Conservation (phyloP, 1,284 basidiomycete species). For the Trichosporon ovoides region DNA sequence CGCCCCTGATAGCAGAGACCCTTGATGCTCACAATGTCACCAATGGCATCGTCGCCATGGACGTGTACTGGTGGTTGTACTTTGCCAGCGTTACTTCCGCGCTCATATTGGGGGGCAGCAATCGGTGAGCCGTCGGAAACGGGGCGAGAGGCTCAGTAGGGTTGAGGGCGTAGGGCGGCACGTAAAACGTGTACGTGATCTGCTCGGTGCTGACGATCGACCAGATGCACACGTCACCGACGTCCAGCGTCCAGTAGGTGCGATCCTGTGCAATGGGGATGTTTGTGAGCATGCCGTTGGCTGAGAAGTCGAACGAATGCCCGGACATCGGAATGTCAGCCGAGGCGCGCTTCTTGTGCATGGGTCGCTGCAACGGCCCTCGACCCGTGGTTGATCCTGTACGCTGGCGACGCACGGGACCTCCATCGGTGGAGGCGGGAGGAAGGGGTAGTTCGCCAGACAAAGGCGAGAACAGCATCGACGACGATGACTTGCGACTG, state of each 20-base stretch:
- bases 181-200: constrained; percentile 74
- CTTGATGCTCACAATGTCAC: constrained; percentile 36
- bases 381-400: constrained; percentile 31
- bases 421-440: constrained; percentile 36
- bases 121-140: constrained; percentile 75
- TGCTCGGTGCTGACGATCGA: constrained; percentile 47
- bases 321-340: constrained; percentile 18
- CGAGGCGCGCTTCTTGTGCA: constrained; percentile 36
- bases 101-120: constrained; percentile 63
- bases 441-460: constrained; percentile 25
- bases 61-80: constrained; percentile 36
- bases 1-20: neutral
- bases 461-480: constrained; percentile 34
- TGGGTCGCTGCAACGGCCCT: constrained; percentile 31
- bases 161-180: constrained; percentile 58
- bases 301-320: constrained; percentile 23
- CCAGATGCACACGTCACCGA: constrained; percentile 42
- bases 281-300: constrained; percentile 9
- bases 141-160: constrained; percentile 72
- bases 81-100: constrained; percentile 26
- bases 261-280: constrained; percentile 12
- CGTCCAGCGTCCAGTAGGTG: constrained; percentile 36
- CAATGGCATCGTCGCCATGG: constrained; percentile 30
- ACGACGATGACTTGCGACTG: constrained; percentile 38
- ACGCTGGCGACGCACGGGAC: constrained; percentile 37